phyloP scores from a whole-genome alignment of 2,329 filamentous ascomycete species.

The Paraphaeosphaeria minitans region DNA sequence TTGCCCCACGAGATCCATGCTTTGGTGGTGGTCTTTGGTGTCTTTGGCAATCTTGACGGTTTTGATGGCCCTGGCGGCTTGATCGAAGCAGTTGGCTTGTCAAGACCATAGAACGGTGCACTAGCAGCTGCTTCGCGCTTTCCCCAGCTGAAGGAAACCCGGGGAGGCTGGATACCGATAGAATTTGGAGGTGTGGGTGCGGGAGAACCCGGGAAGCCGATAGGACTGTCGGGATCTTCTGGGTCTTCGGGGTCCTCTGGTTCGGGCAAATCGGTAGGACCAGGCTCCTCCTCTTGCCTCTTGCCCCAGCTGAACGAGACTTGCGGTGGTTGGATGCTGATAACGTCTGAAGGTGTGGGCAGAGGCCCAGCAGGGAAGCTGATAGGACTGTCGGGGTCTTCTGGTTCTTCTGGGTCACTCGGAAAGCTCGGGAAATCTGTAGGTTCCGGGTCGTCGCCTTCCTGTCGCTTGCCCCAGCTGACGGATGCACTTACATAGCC shows the following conservation, averaged over 20 bases:
- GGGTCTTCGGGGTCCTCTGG: constrained; percentile 8
- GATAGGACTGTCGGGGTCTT: constrained; percentile 15
- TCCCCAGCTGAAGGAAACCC: constrained; percentile 14
- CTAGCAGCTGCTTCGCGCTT: constrained; percentile 11
- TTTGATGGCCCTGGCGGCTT: constrained; percentile 6
- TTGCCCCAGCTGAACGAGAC: constrained; percentile 17
- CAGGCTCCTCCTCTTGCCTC: no score
- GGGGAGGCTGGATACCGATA: constrained; percentile 21
- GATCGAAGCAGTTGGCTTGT: not conserved
- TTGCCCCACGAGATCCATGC: constrained; percentile 21
- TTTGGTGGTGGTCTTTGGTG: constrained; percentile 9
- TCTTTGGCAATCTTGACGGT: not conserved
- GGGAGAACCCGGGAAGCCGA: constrained; percentile 7
- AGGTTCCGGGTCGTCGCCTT: constrained; percentile 13
- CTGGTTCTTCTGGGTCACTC: constrained; percentile 12
- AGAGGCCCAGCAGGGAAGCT: constrained; percentile 7
- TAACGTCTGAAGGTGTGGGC: constrained; percentile 15
- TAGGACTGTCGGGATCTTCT: constrained; percentile 17
- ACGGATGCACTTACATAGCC: constrained; percentile 14
- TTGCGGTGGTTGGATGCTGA: constrained; percentile 20
- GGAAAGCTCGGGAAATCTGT: constrained; percentile 4
- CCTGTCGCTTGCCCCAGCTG: constrained; percentile 23
- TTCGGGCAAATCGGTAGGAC: constrained; percentile 2
- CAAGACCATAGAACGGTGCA: constrained; percentile 2
- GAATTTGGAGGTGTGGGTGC: constrained; percentile 14